These are phyloP conservation scores for Leccinum uliginosum DNA, from an alignment of 768 basidiomycete species.

Conservation along the genomic window DNA sequence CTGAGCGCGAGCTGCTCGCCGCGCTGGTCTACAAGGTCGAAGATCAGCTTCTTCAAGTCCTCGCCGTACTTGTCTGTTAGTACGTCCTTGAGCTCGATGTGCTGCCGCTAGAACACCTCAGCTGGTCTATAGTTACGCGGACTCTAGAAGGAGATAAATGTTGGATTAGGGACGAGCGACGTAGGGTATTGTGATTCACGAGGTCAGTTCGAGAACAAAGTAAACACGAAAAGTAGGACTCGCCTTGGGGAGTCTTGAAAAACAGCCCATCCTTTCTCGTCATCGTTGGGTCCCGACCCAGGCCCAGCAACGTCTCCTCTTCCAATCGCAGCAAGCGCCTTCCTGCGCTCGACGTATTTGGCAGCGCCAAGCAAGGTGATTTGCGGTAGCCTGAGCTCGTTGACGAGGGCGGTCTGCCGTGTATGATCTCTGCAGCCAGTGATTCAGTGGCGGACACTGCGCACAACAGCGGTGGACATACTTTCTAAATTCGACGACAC, in stretches of 20 bases:
- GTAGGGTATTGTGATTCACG: no score
- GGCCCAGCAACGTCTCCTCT: conserved; percentile 16
- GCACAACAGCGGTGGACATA: conserved; percentile 12
- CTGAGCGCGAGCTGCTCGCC: conserved; percentile 92
- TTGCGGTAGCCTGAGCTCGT: conserved; percentile 50
- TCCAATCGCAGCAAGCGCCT: conserved; percentile 42
- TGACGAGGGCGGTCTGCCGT: conserved; percentile 51
- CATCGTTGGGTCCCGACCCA: conserved; percentile 29
- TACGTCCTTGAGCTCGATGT: conserved; percentile 94
- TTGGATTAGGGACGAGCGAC: neutral
- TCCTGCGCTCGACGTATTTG: conserved; percentile 68
- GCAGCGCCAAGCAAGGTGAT: conserved; percentile 53
- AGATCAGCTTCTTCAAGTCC: conserved; percentile 95
- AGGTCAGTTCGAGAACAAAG: conserved; percentile 13
- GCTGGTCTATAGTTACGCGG: conserved; percentile 91
- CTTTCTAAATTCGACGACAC: no score
- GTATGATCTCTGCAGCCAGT: conserved; percentile 53
- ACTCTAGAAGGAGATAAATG: conserved; percentile 47
- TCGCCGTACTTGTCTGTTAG: conserved; percentile 97
- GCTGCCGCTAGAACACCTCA: conserved; percentile 88
- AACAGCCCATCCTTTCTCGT: conserved; percentile 64
- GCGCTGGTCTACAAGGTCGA: conserved; percentile 95
- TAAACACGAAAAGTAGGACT: conserved; percentile 18
- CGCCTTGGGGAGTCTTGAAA: conserved; percentile 94
- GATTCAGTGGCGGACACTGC: conserved; percentile 40